These are phyloP conservation scores for Urtica urens DNA, from an alignment of 306 rosid species.

Conservation along the genomic window DNA sequence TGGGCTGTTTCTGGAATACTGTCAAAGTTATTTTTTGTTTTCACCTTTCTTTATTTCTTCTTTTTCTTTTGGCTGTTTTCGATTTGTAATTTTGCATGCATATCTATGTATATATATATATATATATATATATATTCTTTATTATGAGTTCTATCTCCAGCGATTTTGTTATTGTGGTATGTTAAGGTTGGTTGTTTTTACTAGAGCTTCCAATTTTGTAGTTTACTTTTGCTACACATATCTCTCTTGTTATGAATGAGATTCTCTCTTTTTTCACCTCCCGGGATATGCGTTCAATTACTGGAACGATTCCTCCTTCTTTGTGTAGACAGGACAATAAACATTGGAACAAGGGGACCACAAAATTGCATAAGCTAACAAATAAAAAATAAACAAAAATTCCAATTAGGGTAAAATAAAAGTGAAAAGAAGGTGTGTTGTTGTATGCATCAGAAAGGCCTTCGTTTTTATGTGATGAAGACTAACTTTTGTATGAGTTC, in stretches of 20 bases:
- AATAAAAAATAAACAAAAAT: neutral
- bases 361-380: neutral
- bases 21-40: slow-evolving; percentile 36
- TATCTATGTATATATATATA: too few relatives aligned
- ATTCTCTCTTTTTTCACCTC: slow-evolving; percentile 1
- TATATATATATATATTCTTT: neutral
- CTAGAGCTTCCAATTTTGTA: neutral
- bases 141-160: slow-evolving; percentile 1
- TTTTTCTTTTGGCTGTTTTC: slow-evolving; percentile 21
- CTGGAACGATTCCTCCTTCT: slow-evolving; percentile 7
- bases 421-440: neutral
- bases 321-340: neutral
- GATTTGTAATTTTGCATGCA: neutral
- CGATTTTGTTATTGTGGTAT: neutral
- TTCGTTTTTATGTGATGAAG: too few relatives aligned
- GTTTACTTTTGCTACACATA: neutral
- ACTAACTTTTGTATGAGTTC: too few relatives aligned
- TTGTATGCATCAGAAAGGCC: too few relatives aligned
- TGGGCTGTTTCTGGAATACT: neutral
- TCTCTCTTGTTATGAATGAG: neutral
- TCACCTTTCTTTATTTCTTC: slow-evolving; percentile 25
- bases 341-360: slow-evolving; percentile 5
- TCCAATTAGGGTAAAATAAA: neutral
- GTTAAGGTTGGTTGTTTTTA: neutral
- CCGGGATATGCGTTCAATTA: slow-evolving; percentile 12